Conservation (phyloP, 495 filamentous ascomycete genomes). For the Penicillium diatomitis region DNA sequence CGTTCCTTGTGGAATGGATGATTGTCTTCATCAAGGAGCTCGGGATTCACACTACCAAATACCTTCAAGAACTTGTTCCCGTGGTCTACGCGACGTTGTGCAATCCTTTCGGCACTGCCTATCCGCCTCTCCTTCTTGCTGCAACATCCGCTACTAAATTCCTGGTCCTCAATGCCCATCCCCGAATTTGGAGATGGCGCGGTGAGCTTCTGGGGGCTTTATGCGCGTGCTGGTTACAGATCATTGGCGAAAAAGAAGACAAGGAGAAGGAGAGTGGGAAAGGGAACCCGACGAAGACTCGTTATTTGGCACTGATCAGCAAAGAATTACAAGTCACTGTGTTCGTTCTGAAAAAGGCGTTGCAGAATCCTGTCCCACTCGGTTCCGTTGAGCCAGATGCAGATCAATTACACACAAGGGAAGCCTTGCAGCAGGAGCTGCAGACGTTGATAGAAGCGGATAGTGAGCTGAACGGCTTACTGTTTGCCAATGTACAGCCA, state of each 20-base stretch:
- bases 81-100: constrained; percentile 55
- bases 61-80: constrained; percentile 66
- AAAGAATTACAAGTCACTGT: constrained; percentile 37
- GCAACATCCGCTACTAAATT: constrained; percentile 46
- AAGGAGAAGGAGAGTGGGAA: not conserved
- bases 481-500: constrained; percentile 10
- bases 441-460: constrained; percentile 29
- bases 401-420: constrained; percentile 16
- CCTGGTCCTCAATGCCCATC: constrained; percentile 64
- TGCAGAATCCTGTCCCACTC: constrained; percentile 18
- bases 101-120: constrained; percentile 58
- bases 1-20: constrained; percentile 51
- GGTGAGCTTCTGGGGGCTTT: constrained; percentile 62
- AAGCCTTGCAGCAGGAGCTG: constrained; percentile 23
- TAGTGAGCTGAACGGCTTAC: constrained; percentile 20
- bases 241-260: constrained; percentile 35
- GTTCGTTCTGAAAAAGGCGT: constrained; percentile 27
- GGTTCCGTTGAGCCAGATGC: constrained; percentile 4
- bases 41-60: constrained; percentile 60
- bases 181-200: constrained; percentile 53
- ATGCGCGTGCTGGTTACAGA: constrained; percentile 56
- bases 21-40: constrained; percentile 45
- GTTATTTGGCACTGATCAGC: constrained; percentile 26
- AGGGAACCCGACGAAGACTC: not conserved
- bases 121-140: constrained; percentile 44